Conservation (phyloP, 352 stramenopile species). For the Globisporangium splendens region DNA sequence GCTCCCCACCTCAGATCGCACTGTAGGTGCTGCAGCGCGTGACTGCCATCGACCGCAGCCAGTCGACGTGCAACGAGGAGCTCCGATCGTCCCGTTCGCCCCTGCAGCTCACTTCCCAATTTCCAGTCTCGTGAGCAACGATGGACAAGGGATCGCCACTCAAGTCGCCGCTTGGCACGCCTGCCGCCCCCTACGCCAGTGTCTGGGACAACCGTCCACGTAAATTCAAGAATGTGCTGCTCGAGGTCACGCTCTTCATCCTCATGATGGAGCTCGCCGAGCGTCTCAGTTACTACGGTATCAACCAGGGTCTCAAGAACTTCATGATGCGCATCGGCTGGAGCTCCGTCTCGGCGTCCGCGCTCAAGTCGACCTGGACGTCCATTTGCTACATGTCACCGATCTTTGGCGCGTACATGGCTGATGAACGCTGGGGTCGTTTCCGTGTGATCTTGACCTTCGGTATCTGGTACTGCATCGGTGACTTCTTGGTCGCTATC, state of each 20-base stretch:
- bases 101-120: slow-evolving; percentile 7
- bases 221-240: slow-evolving; percentile 31
- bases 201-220: too few relatives aligned
- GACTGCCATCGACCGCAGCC: too few relatives aligned
- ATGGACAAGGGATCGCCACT: slow-evolving; percentile 5
- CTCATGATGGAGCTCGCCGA: slow-evolving; percentile 60
- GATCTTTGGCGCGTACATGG: slow-evolving; percentile 57
- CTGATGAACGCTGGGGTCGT: slow-evolving; percentile 57
- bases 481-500: slow-evolving; percentile 59
- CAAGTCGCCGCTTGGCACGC: slow-evolving; percentile 7
- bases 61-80: too few relatives aligned
- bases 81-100: too few relatives aligned
- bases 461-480: slow-evolving; percentile 57
- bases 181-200: not conserved
- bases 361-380: slow-evolving; percentile 66
- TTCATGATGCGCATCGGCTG: slow-evolving; percentile 61
- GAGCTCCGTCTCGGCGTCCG: slow-evolving; percentile 47
- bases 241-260: slow-evolving; percentile 64
- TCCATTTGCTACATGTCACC: slow-evolving; percentile 32
- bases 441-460: slow-evolving; percentile 61
- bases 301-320: too few relatives aligned
- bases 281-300: slow-evolving; percentile 51
- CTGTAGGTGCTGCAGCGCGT: too few relatives aligned
- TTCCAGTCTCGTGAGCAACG: not conserved
- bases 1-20: too few relatives aligned